These are phyloP conservation scores for Crithidia expoeki DNA, from an alignment of 208 protist species.

Conservation along the genomic window DNA sequence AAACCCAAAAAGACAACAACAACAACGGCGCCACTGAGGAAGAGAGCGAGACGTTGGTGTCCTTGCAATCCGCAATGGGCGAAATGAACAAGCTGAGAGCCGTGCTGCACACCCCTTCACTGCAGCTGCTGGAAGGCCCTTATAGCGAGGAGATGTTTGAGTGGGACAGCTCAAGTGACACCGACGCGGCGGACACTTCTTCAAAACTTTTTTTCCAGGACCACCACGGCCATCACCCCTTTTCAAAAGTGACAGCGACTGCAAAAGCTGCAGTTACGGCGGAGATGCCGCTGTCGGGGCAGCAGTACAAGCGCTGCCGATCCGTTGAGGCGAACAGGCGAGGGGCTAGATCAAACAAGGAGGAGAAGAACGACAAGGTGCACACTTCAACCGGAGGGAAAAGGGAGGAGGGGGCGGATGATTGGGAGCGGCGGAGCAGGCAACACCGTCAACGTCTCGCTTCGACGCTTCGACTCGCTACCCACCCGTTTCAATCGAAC, in stretches of 20 bases:
- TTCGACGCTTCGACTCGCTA: conserved; percentile 5
- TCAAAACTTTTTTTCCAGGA: neutral
- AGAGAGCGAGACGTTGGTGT: neutral
- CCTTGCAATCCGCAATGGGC: no score
- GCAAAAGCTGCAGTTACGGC: neutral
- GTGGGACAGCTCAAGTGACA: conserved; percentile 9
- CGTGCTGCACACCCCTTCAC: neutral
- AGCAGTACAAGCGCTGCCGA: neutral
- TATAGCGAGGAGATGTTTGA: conserved; percentile 7
- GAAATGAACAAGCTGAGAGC: neutral
- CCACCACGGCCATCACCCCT: neutral
- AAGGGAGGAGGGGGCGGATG: neutral
- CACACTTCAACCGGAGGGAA: neutral
- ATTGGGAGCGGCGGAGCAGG: conserved; percentile 23
- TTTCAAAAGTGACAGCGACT: neutral
- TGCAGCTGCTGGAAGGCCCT: neutral
- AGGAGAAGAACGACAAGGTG: neutral
- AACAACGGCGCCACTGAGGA: neutral
- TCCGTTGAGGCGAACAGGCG: neutral
- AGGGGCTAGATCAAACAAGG: neutral
- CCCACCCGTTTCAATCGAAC: neutral
- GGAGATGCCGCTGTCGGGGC: neutral
- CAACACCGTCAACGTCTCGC: conserved; percentile 13
- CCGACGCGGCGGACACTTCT: neutral
- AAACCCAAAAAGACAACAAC: neutral